Conservation (phyloP, 805 yeast genomes). For the Kodamaea hsintzibuensis region DNA sequence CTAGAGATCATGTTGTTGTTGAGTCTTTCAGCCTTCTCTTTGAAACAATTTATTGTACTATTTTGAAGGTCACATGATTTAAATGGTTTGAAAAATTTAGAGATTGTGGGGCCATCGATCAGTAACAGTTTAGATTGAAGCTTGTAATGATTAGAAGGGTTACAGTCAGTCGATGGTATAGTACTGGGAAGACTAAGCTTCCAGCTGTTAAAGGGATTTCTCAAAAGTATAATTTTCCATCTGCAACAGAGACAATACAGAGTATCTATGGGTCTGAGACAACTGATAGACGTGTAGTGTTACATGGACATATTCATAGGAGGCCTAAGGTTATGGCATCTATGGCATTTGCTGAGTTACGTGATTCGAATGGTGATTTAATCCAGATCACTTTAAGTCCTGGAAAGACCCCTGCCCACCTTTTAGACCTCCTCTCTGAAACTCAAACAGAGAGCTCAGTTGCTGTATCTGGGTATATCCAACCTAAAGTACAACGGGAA, state of each 20-base stretch:
- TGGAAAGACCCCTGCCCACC: slow-evolving; percentile 42
- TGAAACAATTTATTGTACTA: too few relatives aligned
- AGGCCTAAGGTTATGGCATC: slow-evolving; percentile 73
- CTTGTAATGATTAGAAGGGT: background rate
- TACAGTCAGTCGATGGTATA: background rate
- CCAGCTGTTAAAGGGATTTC: slow-evolving; percentile 1
- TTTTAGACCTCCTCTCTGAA: slow-evolving; percentile 42
- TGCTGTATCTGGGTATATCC: slow-evolving; percentile 58
- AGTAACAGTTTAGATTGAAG: background rate
- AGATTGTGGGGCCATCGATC: background rate
- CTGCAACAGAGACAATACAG: slow-evolving; percentile 1
- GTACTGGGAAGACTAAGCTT: background rate
- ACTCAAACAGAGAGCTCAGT: slow-evolving; percentile 73
- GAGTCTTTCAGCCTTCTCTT: background rate
- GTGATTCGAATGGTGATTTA: slow-evolving; percentile 70
- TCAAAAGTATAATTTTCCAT: slow-evolving; percentile 5
- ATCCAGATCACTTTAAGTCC: slow-evolving; percentile 51
- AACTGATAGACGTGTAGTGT: slow-evolving; percentile 31
- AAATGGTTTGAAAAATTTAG: background rate
- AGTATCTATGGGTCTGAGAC: background rate
- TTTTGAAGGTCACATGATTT: background rate
- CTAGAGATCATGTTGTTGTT: background rate
- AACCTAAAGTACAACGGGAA: slow-evolving; percentile 29
- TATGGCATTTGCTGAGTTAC: slow-evolving; percentile 68
- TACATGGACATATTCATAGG: slow-evolving; percentile 84